Conservation (phyloP, 164 flowering plant species). For the Litsea cubeba region DNA sequence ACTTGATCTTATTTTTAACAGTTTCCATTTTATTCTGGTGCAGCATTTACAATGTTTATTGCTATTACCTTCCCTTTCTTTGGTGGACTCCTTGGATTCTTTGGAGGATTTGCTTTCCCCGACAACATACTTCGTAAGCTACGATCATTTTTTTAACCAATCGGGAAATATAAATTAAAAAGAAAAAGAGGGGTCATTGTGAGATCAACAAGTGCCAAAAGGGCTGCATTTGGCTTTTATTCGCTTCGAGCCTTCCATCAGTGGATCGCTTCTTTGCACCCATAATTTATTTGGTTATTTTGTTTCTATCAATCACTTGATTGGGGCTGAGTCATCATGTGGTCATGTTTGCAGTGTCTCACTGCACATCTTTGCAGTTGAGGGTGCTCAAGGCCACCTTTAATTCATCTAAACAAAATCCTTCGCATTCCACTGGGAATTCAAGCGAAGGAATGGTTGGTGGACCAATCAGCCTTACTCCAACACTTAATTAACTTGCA, state of each 20-base stretch:
- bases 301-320: neutral
- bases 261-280: neutral
- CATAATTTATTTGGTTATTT: no score
- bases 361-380: no score
- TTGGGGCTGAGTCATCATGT: neutral
- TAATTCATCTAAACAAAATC: neutral
- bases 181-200: neutral
- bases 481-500: neutral
- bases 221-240: neutral
- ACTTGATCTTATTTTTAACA: neutral
- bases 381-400: neutral
- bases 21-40: neutral
- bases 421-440: neutral
- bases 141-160: neutral
- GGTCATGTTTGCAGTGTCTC: no score
- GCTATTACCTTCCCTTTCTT: slow-evolving; percentile 12
- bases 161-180: no score
- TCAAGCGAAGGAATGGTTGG: neutral
- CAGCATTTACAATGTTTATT: slow-evolving; percentile 9
- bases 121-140: slow-evolving; percentile 7
- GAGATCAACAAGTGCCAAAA: neutral
- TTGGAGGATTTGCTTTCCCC: slow-evolving; percentile 10
- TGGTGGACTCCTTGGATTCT: slow-evolving; percentile 11
- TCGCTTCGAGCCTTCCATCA: neutral
- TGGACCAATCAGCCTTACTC: neutral